Evolutionary conservation across 257 asterid species (phyloP), one percentile per base, ranked within the genome.

Genomic region (Rhazya stricta): DNA sequence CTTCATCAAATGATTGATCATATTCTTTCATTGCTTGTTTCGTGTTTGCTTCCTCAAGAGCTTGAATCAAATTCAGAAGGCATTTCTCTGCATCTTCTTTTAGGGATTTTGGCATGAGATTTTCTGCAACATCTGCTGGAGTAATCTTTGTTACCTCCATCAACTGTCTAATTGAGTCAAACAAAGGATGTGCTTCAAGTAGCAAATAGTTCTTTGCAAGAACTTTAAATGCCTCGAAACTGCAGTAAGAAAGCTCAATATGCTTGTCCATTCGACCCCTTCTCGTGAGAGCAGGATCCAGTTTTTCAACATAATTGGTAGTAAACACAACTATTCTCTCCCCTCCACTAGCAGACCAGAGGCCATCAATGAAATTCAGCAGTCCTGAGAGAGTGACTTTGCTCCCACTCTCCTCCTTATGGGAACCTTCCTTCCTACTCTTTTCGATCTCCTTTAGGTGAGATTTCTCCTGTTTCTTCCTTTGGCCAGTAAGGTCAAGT

Each of bases 221-320:
- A 9, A 77, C 72, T 51, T 81, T 73, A 71, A 81, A 81, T 18
- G 84, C 72, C 63, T 85, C 88, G 30, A 81, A 85, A 15, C 87
- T 74, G 60, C 91, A 88, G 27, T 88, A 90, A 0, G 96, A 79
- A 70, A 89, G 15, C 77, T 84, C 86, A 0, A 90, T 73, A 79
- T 83, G 90, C 76, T 69, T 83, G 36, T 90, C 93, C 96, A 89
- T 89, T 66, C 96, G 76, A 34, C 94, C 90, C 23, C 90, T 74
- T 9, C 93, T 75, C 10, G 88, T 85, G 10, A 89, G 71, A 2
- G 96, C 91, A 4, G 90, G 88, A 67, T 90, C 93, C 16, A 88
- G 87, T 68, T 85, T 88, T 54, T 85, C 88, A 65, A 79, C 79
- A 69, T 86, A 72, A 9, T 90, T 88, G 0, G 96, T 88, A 2